phyloP scores from a whole-genome alignment of 2,329 filamentous ascomycete species.

The Phyllosticta capitalensis region DNA sequence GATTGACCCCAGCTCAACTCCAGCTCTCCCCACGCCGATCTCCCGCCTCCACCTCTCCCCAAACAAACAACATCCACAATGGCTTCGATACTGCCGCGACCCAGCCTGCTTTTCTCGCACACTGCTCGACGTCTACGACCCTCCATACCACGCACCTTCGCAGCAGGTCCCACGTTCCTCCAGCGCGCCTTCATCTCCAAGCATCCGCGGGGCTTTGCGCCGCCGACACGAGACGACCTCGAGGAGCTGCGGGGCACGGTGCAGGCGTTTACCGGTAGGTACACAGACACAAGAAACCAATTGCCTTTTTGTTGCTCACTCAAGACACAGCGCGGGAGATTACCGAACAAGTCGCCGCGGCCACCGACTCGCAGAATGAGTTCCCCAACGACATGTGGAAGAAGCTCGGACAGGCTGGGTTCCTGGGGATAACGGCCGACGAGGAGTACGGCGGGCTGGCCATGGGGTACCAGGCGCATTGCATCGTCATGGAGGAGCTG shows the following conservation, averaged over 20 bases:
- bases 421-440: conserved; percentile 87
- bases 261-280: conserved; percentile 66
- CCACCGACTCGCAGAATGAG: conserved; percentile 75
- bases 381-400: conserved; percentile 90
- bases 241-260: conserved; percentile 73
- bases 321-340: conserved; percentile 60
- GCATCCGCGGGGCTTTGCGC: conserved; percentile 56
- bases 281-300: neutral
- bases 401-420: conserved; percentile 82
- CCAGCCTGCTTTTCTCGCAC: conserved; percentile 1
- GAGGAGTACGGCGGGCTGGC: conserved; percentile 82
- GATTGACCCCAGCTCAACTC: neutral
- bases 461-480: conserved; percentile 96
- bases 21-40: neutral
- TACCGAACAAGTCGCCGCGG: conserved; percentile 67
- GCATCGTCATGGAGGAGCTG: conserved; percentile 89
- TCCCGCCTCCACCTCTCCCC: neutral
- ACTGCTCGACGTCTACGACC: conserved; percentile 3
- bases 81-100: neutral
- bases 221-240: conserved; percentile 64
- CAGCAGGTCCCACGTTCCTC: neutral
- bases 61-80: neutral
- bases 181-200: conserved; percentile 31
- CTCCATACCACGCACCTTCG: neutral
- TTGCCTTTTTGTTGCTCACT: neutral